Conservation (phyloP, 345 rosid genomes). For the Anacardium occidentale region DNA sequence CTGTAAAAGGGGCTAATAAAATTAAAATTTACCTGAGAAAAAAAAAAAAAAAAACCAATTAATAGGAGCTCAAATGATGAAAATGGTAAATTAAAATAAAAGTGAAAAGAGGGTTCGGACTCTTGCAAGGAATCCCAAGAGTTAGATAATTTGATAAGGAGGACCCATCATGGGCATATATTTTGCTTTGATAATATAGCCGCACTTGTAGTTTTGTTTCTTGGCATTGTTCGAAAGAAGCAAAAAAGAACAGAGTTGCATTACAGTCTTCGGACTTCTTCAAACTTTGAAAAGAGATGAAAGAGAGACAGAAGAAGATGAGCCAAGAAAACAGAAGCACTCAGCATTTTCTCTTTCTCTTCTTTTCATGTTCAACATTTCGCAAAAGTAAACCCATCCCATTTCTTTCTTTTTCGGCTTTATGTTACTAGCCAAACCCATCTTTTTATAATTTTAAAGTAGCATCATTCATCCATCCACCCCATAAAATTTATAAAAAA, state of each 20-base stretch:
- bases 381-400: neutral
- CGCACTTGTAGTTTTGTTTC: too few species aligned
- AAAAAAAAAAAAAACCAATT: too few species aligned
- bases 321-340: neutral
- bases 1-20: too few species aligned
- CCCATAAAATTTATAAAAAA: neutral
- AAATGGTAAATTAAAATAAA: too few species aligned
- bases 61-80: too few species aligned
- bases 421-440: neutral
- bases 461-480: neutral
- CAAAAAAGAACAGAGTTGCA: neutral
- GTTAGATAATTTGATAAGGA: too few species aligned
- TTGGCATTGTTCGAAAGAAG: constrained; percentile 3
- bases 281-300: neutral
- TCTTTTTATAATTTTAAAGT: constrained; percentile 9
- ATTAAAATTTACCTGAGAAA: too few species aligned
- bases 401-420: neutral
- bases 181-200: too few species aligned
- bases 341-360: neutral
- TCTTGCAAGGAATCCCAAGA: too few species aligned
- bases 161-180: too few species aligned
- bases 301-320: neutral
- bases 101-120: too few species aligned
- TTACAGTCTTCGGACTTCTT: neutral
- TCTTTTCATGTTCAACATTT: constrained; percentile 2